Evolutionary conservation across 352 stramenopile species (phyloP).

Genomic region (Pythium dissimile): DNA sequence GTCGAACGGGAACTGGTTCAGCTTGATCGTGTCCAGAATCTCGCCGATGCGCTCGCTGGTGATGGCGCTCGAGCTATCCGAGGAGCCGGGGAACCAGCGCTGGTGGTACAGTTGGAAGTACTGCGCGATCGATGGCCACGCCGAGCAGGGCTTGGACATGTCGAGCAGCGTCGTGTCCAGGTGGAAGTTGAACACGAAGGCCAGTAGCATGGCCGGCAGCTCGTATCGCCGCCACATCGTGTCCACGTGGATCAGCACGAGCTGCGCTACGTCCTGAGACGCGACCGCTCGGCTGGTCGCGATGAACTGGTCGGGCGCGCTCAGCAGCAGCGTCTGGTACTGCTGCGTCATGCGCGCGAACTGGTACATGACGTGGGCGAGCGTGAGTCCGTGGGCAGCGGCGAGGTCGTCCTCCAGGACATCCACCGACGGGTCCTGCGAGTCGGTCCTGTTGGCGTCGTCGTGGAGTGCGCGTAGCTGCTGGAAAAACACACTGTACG

Average conservation of each 20-base stretch:
- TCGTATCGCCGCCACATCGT: slow-evolving; percentile 72
- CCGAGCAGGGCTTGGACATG: slow-evolving; percentile 37
- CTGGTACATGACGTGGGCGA: slow-evolving; percentile 79
- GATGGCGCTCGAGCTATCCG: slow-evolving; percentile 16
- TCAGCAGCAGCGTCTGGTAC: slow-evolving; percentile 38
- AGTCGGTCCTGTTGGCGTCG: slow-evolving; percentile 3
- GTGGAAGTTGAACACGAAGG: slow-evolving; percentile 80
- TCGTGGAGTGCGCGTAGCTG: slow-evolving; percentile 20
- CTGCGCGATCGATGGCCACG: slow-evolving; percentile 51
- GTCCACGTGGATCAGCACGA: slow-evolving; percentile 49
- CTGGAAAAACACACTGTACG: slow-evolving; percentile 53
- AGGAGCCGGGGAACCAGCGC: slow-evolving; percentile 46
- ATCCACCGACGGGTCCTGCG: slow-evolving; percentile 12
- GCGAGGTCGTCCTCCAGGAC: slow-evolving; percentile 29
- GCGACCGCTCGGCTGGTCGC: slow-evolving; percentile 5
- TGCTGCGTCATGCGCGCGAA: slow-evolving; percentile 70
- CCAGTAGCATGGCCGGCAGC: slow-evolving; percentile 63
- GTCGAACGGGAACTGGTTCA: slow-evolving; percentile 75
- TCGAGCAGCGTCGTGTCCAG: slow-evolving; percentile 56
- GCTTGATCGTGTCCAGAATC: slow-evolving; percentile 60
- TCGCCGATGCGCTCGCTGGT: slow-evolving; percentile 33
- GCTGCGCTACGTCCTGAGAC: slow-evolving; percentile 30
- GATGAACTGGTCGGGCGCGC: slow-evolving; percentile 14
- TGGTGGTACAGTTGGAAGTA: slow-evolving; percentile 73
- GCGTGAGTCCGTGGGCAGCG: slow-evolving; percentile 42